Conservation (phyloP, 2,329 filamentous ascomycete species). For the Alternaria metachromatica region DNA sequence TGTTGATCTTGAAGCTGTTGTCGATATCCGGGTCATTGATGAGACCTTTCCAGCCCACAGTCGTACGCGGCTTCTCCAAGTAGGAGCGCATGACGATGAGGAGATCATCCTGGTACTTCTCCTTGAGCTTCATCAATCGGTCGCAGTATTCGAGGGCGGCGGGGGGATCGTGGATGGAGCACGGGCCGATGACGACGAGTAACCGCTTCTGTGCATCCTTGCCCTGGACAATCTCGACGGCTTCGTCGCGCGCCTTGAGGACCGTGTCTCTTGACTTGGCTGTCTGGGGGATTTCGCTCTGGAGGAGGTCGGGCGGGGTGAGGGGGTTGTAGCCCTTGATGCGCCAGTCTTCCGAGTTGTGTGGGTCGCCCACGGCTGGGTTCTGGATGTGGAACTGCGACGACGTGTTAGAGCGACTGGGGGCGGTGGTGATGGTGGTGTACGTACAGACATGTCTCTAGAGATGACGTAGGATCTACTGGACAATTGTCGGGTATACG, state of each 20-base stretch:
- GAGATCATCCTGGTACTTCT: conserved; percentile 88
- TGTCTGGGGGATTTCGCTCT: conserved; percentile 80
- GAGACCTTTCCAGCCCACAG: conserved; percentile 97
- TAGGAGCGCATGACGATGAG: conserved; percentile 98
- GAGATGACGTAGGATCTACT: not conserved
- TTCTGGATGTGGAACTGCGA: conserved; percentile 59
- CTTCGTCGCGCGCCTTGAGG: conserved; percentile 65
- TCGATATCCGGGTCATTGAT: conserved; percentile 99
- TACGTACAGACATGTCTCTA: conserved; percentile 37
- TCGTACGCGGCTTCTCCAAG: conserved; percentile 97
- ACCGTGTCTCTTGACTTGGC: conserved; percentile 62
- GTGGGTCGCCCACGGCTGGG: conserved; percentile 57
- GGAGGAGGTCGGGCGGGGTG: conserved; percentile 90
- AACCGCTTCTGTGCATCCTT: conserved; percentile 64
- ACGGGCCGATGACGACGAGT: conserved; percentile 88
- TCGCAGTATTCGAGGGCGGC: conserved; percentile 94
- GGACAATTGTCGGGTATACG: not conserved
- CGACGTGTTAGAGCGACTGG: conserved; percentile 11
- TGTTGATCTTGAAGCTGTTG: conserved; percentile 99
- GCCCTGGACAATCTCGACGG: conserved; percentile 67
- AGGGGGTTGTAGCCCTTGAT: conserved; percentile 88
- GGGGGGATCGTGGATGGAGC: conserved; percentile 94
- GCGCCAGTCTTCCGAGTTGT: conserved; percentile 59
- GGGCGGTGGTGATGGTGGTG: conserved; percentile 7
- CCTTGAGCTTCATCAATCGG: conserved; percentile 77